Base-by-base conservation (phyloP, 73 alveolate genomes). In the Tetrahymena borealis region DNA sequence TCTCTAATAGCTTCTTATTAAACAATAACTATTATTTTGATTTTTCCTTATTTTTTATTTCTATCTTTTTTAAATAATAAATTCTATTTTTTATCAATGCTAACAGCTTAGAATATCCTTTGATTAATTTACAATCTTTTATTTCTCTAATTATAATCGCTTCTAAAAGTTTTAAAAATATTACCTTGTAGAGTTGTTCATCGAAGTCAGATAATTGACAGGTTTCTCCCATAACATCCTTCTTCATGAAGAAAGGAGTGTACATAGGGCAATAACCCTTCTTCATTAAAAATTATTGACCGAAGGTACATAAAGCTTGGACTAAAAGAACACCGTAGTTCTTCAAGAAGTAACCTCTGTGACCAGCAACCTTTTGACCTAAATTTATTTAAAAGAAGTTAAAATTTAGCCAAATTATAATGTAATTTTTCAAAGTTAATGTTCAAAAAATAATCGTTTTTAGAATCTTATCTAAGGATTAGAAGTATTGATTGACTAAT, bases 181-280 rank as follows among this genome's bases (percentile, higher is more conserved):
- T 96, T 40, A 98, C 99, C 96, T 98, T 98, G 97, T 99, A 99
- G 43, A 99, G 96, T 93, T 97, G 96, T 39, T 98, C 99, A 96
- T 99, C 99, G 94, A 98, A 99, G 94, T 99, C 99, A 18, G 99
- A 98, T 79, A 99, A 96, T 94, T 99, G 98, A 32, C 99, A 99
- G 28, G 99, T 98, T 91, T 97, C 98, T 60, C 98, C 99, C 99
- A 99, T 99, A 79, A 97, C 95, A 90, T 97, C 97, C 96, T 98
- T 97, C 95, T 97, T 99, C 99, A 99, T 99, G 97, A 99, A 98
- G 98, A 95, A 99, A n/a, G 99, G 99, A 5, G 99, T 99, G 96
- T 99, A 98, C 90, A 99, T 95, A 32, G 97, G 97, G 38, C 98
- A 96, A 96, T 99, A 99, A 37, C 99, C 99, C 95, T 97, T 97